Evolutionary conservation across 2,329 filamentous ascomycete genomes (phyloP).

Genomic region (Monosporascus sp.): DNA sequence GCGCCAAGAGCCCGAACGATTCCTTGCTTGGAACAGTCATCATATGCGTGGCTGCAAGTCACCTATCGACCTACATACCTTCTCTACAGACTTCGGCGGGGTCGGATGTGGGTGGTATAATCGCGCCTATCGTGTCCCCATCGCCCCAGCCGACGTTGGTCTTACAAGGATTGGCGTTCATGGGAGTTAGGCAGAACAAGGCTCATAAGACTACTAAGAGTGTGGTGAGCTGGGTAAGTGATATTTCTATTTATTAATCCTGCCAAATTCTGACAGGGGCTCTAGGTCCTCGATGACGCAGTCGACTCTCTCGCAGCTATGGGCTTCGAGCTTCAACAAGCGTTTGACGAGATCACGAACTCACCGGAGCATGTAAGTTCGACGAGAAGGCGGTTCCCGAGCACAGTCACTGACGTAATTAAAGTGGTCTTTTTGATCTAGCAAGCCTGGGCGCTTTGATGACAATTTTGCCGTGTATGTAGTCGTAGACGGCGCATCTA

Average conservation of each 20-base stretch:
- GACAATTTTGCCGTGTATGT: neutral
- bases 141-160: slow-evolving; percentile 64
- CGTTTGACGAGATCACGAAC: slow-evolving; percentile 28
- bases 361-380: slow-evolving; percentile 27
- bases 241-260: slow-evolving; percentile 1
- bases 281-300: slow-evolving; percentile 26
- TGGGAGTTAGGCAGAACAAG: slow-evolving; percentile 80
- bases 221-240: slow-evolving; percentile 73
- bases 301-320: slow-evolving; percentile 25
- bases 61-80: slow-evolving; percentile 65
- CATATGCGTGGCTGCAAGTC: slow-evolving; percentile 66
- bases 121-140: slow-evolving; percentile 70
- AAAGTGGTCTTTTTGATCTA: neutral
- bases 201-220: slow-evolving; percentile 67
- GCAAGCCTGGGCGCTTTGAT: neutral
- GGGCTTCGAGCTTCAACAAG: slow-evolving; percentile 28
- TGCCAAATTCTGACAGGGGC: slow-evolving; percentile 23
- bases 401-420: neutral
- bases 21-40: slow-evolving; percentile 73
- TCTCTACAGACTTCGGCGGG: slow-evolving; percentile 54
- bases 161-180: slow-evolving; percentile 69
- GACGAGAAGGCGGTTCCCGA: neutral
- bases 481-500: neutral
- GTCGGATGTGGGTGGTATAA: slow-evolving; percentile 64
- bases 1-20: slow-evolving; percentile 66